These are phyloP conservation scores for Colletotrichum acutatum DNA, from an alignment of 2,329 filamentous ascomycete genomes.

Conservation along the genomic window DNA sequence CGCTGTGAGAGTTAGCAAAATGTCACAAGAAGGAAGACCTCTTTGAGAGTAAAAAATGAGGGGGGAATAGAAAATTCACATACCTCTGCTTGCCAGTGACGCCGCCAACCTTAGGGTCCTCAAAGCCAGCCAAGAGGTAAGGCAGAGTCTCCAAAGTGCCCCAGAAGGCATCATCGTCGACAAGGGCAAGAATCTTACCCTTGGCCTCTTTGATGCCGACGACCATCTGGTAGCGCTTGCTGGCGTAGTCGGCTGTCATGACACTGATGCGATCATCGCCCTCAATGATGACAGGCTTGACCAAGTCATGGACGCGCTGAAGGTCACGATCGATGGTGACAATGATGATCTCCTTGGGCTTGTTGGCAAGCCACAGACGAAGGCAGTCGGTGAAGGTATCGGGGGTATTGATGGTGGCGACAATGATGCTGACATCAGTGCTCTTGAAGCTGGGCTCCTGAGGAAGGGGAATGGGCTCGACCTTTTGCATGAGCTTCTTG, in stretches of 20 bases:
- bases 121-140: conserved; percentile 41
- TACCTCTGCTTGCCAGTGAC: conserved; percentile 39
- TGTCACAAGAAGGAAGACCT: neutral
- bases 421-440: conserved; percentile 41
- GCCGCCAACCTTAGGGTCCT: conserved; percentile 39
- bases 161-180: conserved; percentile 45
- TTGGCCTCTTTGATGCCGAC: conserved; percentile 37
- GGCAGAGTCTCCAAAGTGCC: conserved; percentile 21
- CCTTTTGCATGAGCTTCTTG: neutral
- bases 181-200: conserved; percentile 40
- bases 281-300: conserved; percentile 1
- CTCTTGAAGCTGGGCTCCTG: conserved; percentile 10
- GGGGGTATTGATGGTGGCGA: conserved; percentile 41
- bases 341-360: conserved; percentile 42
- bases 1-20: conserved; percentile 10
- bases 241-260: conserved; percentile 33
- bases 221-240: conserved; percentile 42
- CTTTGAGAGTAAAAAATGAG: neutral
- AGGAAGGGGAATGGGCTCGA: conserved; percentile 14
- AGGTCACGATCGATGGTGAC: conserved; percentile 38
- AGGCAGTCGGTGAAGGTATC: conserved; percentile 37
- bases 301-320: conserved; percentile 17
- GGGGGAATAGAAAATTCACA: neutral
- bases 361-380: conserved; percentile 38
- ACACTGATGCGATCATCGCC: conserved; percentile 33